Evolutionary conservation across 2,329 filamentous ascomycete species (phyloP), one percentile per base, ranked within the genome.

Genomic region (Tympanopsis confertula): DNA sequence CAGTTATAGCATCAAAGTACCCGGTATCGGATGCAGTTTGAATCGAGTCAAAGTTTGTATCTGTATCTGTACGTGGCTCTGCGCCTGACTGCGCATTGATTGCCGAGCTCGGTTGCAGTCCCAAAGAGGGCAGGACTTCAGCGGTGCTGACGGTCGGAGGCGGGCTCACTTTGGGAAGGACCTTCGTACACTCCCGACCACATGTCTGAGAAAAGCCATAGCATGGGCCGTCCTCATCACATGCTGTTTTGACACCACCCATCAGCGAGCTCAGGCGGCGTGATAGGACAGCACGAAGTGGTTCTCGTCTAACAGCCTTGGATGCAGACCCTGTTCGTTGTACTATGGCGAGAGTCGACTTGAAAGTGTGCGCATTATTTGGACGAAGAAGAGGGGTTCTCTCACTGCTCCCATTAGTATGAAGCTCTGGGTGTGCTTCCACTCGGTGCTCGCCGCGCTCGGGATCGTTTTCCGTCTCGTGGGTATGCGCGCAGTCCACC

Each of bases 171-270:
- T 50, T 46, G 20, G 45, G 45, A 14, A 57, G 48, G 3, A 57
- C 51, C 50, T 71, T 74, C 46, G 73, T 71, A 51, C 75, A 79
- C 42, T 78, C 72, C 18, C 62, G 60, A 1, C 74, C 74, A 47
- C 75, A 80, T 1, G 71, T 66, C 45, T 78, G 71, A 3, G 71
- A 74, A 45, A 71, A 71, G 0, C 76, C 76, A 45, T 71, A 73
- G 44, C 76, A 81, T 14, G 72, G 69, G 0, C 72, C 74, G 38
- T 67, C 57, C 38, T 71, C 65, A 42, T 76, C 70, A 45, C 75
- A 79, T 3, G 58, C 50, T 1, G 63, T 51, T 42, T 70, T 70
- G 19, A 61, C 59, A 3, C 61, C 61, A 7, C 58, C 59, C 7
- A 76, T 61, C 5, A 78, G 52, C 29, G 65, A 59, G 5, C 62